Evolutionary conservation across 2,329 filamentous ascomycete genomes (phyloP), one percentile per base, ranked within the genome.

Genomic region (Neopestalotiopsis clavispora): DNA sequence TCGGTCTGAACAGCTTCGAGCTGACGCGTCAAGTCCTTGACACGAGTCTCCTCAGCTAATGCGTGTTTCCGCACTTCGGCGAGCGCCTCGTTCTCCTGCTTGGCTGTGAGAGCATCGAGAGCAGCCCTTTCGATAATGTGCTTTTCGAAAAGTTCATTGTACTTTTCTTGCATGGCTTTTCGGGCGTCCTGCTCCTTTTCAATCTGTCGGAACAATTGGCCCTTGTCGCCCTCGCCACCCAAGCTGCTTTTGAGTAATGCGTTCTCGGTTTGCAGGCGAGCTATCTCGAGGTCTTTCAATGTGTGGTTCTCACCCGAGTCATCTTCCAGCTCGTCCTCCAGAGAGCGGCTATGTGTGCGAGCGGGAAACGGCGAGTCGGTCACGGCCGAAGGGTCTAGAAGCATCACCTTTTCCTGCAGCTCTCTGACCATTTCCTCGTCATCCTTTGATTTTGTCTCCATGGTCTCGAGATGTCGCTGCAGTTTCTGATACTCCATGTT

Each of bases 221-320:
- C 84, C 68, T 85, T 86, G 72, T 89, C 87, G 1, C 86, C 85
- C 7, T 84, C 84, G 7, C 85, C 85, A 10, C 84, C 84, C 65
- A 88, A 81, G 64, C 84, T 88, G 70, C 83, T 86, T 69, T 86
- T 85, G 13, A 91, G 79, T 7, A 91, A 77, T 45, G 86, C 84
- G 72, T 90, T 90, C 77, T 91, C 90, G 5, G 89, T 86, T 75
- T 87, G 88, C 62, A 91, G 80, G 42, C 89, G 85, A 38, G 87
- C 87, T 28, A 89, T 76, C 74, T 89, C 86, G 20, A 89, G 77
- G 40, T 75, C 77, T 12, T 83, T 82, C 63, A 87, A 78, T 17
- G 81, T 81, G 2, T 79, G 73, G 13, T 80, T 78, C 5, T 82
- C 80, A 69, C 81, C 80, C 56, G 77, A 76, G 30, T 85, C 84